Percentiles rank a stretch among this genome's conserved stretches.
Conservation (phyloP, 75 land plant genomes). For the Pinus albicaulis region DNA sequence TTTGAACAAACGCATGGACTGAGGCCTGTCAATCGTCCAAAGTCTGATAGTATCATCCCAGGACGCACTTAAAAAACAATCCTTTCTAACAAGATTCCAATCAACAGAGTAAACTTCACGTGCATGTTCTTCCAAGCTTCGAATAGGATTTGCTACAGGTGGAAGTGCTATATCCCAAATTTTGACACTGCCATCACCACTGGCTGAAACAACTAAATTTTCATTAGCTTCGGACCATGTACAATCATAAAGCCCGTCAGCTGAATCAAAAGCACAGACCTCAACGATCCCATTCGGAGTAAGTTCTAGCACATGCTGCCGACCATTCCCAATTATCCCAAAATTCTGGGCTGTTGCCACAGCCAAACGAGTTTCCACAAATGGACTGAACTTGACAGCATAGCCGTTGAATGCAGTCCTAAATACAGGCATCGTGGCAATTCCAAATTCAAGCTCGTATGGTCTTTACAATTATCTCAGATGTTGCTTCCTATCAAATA, state of each 20-base stretch:
- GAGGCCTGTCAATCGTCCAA: slow-evolving; percentile 83
- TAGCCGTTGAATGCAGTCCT: slow-evolving; percentile 94
- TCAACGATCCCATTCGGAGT: slow-evolving; percentile 48
- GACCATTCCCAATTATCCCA: slow-evolving; percentile 96
- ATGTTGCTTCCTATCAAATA: background rate
- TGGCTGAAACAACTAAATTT: slow-evolving; percentile 76
- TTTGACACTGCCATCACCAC: slow-evolving; percentile 89
- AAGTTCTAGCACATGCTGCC: slow-evolving; percentile 84
- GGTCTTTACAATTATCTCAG: background rate
- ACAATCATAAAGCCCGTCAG: slow-evolving; percentile 87
- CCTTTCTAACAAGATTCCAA: slow-evolving; percentile 81
- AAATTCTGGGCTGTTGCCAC: slow-evolving; percentile 95
- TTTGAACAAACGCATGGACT: slow-evolving; percentile 64
- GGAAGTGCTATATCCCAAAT: slow-evolving; percentile 75
- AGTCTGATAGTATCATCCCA: slow-evolving; percentile 97
- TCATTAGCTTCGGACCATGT: slow-evolving; percentile 94
- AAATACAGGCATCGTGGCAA: slow-evolving; percentile 68
- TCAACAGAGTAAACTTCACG: slow-evolving; percentile 85
- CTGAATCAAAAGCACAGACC: slow-evolving; percentile 64
- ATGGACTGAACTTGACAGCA: slow-evolving; percentile 93
- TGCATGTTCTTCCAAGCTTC: slow-evolving; percentile 72
- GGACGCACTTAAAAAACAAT: slow-evolving; percentile 79
- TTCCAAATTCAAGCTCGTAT: background rate
- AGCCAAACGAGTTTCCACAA: slow-evolving; percentile 79
- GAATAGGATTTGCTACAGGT: slow-evolving; percentile 70